Conservation (phyloP, 2,329 filamentous ascomycete species). For the Penicillium expansum region DNA sequence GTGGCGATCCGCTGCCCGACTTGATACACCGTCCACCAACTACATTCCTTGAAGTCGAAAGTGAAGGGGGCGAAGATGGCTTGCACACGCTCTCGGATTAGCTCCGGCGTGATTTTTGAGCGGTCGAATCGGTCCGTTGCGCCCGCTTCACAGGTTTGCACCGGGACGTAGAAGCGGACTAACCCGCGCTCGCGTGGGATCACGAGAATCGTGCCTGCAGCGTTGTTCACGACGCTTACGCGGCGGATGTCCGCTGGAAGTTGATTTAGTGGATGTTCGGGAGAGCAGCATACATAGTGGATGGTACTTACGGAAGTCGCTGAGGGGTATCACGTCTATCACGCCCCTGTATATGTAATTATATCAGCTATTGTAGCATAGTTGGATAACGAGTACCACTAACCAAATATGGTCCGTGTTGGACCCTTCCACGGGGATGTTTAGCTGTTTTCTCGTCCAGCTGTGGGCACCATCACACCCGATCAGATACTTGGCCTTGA, state of each 20-base stretch:
- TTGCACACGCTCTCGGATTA: slow-evolving; percentile 18
- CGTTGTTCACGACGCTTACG: slow-evolving; percentile 58
- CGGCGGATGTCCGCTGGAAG: slow-evolving; percentile 51
- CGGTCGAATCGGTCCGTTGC: slow-evolving; percentile 17
- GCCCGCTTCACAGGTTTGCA: slow-evolving; percentile 15
- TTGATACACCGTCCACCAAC: slow-evolving; percentile 26
- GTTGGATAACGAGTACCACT: neutral
- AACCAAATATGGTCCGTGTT: slow-evolving; percentile 45
- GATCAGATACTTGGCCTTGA: slow-evolving; percentile 63
- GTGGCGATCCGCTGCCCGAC: slow-evolving; percentile 23
- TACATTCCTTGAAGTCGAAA: slow-evolving; percentile 20
- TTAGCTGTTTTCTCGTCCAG: slow-evolving; percentile 60
- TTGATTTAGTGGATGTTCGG: neutral
- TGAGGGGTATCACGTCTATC: slow-evolving; percentile 53
- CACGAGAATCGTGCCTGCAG: slow-evolving; percentile 40
- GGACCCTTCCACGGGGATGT: slow-evolving; percentile 57
- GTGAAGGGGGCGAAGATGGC: slow-evolving; percentile 18
- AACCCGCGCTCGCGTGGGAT: slow-evolving; percentile 24
- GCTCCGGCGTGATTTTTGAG: slow-evolving; percentile 18
- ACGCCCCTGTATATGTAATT: slow-evolving; percentile 38
- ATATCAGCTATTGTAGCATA: neutral
- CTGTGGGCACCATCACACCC: slow-evolving; percentile 68
- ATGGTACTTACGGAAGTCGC: slow-evolving; percentile 32
- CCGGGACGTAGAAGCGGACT: slow-evolving; percentile 24
- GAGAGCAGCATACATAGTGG: too few relatives aligned